Evolutionary conservation across 805 yeast genomes (phyloP).

Genomic region (Ogataea wickerhamii): DNA sequence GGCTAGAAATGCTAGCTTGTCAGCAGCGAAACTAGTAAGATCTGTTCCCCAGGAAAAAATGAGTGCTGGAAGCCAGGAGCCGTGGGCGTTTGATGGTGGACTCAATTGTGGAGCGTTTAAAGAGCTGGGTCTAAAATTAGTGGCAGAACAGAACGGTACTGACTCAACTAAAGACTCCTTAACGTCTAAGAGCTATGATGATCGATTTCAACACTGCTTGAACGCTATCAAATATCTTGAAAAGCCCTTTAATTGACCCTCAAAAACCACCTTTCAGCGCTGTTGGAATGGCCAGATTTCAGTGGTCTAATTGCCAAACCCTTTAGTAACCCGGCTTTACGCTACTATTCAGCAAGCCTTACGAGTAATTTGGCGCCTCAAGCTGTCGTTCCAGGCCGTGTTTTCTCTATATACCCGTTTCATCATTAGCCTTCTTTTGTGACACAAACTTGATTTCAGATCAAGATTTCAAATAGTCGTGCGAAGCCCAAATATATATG

Average conservation of each 20-base stretch:
- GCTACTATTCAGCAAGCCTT: not conserved
- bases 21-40: too few species aligned
- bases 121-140: too few species aligned
- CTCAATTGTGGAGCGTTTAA: too few species aligned
- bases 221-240: too few species aligned
- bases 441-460: conserved; percentile 8
- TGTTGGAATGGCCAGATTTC: not conserved
- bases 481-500: not conserved
- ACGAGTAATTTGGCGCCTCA: not conserved
- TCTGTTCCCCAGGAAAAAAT: too few species aligned
- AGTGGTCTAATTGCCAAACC: not conserved
- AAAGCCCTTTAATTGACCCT: not conserved
- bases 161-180: too few species aligned
- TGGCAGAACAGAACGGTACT: too few species aligned
- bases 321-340: not conserved
- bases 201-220: too few species aligned
- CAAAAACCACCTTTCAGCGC: not conserved
- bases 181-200: too few species aligned
- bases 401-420: not conserved
- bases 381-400: not conserved
- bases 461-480: not conserved
- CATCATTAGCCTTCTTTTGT: not conserved
- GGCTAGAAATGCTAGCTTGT: too few species aligned
- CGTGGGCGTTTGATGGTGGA: too few species aligned
- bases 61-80: too few species aligned